Base-by-base conservation (phyloP, 139 green algal genomes). In the Coelastrella sp. region DNA sequence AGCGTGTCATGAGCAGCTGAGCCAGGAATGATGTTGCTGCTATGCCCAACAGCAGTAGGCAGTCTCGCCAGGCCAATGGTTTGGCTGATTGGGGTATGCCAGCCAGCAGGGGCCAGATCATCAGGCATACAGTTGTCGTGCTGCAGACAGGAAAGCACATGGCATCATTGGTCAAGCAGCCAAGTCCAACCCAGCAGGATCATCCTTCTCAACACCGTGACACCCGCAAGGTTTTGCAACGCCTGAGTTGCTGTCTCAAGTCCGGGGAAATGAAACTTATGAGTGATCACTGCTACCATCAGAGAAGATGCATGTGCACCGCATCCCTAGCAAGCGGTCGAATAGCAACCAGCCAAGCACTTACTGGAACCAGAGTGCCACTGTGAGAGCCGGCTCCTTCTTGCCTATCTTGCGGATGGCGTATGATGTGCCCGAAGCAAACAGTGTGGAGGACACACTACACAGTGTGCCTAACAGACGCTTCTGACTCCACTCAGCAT, bases 1-100 rank as follows among this genome's bases (percentile, higher is more conserved):
- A 83, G 5, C 93, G 83, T 2, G 89, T 92, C 13, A 95, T 89
- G 4, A 93, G 74, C 32, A 94, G 84, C 91, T 94, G 91, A 16
- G 76, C 88, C 47, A 78, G 89, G 74, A 94, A 94, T 2, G 66
- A 92, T 17, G 76, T 64, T 65, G 32, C 22, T 3, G 90, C 68
- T 13, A 96, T 86, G 6, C 86, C 90, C 47, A 92, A 5, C 74
- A 96, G 90, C 74, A 95, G 83, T 7, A 74, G 47, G 10, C n/a
- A 60, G 22, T 93, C 89, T 2, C 20, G 73, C n/a, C 14, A 57
- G 2, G n/a, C 71, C 5, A 90, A 85, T 61, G 85, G 22, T 6
- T 93, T 90, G 0, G 91, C 86, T 14, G 78, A n/a, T 56, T 91
- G 10, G 2, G 93, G 93, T 57, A 92, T 68, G 13, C 92, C 61